Evolutionary conservation across 1,139 yeast genomes (phyloP).

Genomic region (Blastobotrys buckinghamii): DNA sequence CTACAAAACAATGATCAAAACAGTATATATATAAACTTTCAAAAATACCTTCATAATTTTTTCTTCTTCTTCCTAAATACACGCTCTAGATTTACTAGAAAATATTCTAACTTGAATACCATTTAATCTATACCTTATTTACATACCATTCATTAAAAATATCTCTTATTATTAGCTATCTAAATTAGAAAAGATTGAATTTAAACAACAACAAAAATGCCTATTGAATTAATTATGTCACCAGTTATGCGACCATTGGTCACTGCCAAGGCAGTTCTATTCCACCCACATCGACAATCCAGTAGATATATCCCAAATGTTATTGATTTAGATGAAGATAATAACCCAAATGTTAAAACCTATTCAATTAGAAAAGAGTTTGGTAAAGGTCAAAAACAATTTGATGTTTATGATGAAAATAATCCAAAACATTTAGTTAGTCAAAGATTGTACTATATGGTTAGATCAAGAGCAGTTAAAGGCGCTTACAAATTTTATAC

Average conservation of each 20-base stretch:
- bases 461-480: conserved; percentile 56
- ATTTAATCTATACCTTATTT: too few species aligned
- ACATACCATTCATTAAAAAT: too few species aligned
- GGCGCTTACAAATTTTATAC: conserved; percentile 58
- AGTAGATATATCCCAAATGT: conserved; percentile 52
- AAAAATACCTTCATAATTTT: neutral
- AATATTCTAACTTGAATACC: neutral
- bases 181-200: neutral
- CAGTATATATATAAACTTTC: too few species aligned
- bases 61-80: neutral
- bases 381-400: conserved; percentile 53
- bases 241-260: conserved; percentile 58
- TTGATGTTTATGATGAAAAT: conserved; percentile 48
- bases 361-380: conserved; percentile 48
- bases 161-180: too few species aligned
- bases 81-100: neutral
- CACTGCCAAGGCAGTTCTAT: conserved; percentile 47
- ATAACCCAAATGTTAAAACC: conserved; percentile 31
- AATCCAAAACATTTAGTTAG: conserved; percentile 27
- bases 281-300: conserved; percentile 53
- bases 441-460: conserved; percentile 46
- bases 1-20: too few species aligned
- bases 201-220: conserved; percentile 38
- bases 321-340: conserved; percentile 38
- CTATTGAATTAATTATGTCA: conserved; percentile 50